Evolutionary conservation across 768 basidiomycete genomes (phyloP).

Genomic region (Boletus sensibilis): DNA sequence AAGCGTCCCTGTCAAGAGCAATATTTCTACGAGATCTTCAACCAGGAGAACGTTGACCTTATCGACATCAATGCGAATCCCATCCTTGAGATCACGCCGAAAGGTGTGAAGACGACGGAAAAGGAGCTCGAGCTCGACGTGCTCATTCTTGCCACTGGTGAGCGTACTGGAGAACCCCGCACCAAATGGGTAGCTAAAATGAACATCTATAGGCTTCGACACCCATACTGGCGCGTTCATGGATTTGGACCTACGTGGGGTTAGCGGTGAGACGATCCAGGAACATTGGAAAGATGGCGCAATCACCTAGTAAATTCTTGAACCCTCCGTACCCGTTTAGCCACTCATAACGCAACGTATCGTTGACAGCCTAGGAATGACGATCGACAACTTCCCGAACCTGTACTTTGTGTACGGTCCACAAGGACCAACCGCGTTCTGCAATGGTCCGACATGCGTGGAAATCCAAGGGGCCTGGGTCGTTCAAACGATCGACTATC

Average conservation of each 20-base stretch:
- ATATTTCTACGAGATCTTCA: not conserved
- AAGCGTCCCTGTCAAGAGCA: not conserved
- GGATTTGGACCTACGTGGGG: conserved; percentile 9
- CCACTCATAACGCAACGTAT: not conserved
- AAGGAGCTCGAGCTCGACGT: conserved; percentile 12
- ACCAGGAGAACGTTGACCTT: conserved; percentile 11
- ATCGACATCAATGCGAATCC: conserved; percentile 9
- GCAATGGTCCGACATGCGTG: conserved; percentile 10
- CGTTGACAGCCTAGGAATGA: no score
- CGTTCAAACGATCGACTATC: conserved; percentile 13
- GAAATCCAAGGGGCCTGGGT: conserved; percentile 10
- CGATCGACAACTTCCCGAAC: conserved; percentile 17
- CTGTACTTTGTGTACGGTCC: conserved; percentile 16
- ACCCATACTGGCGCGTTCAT: conserved; percentile 1
- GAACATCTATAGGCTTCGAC: not conserved
- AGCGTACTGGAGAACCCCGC: not conserved
- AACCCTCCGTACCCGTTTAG: not conserved
- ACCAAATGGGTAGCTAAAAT: not conserved
- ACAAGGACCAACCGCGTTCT: conserved; percentile 10
- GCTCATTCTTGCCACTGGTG: conserved; percentile 9
- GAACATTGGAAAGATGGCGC: conserved; percentile 15
- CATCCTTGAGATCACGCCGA: conserved; percentile 6
- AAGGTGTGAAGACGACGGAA: conserved; percentile 9
- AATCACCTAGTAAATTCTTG: conserved; percentile 13
- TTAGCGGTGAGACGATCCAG: conserved; percentile 11